Evolutionary conservation across 2,329 filamentous ascomycete genomes (phyloP), one percentile per base, ranked within the genome.

Genomic region (Verticillium longisporum): DNA sequence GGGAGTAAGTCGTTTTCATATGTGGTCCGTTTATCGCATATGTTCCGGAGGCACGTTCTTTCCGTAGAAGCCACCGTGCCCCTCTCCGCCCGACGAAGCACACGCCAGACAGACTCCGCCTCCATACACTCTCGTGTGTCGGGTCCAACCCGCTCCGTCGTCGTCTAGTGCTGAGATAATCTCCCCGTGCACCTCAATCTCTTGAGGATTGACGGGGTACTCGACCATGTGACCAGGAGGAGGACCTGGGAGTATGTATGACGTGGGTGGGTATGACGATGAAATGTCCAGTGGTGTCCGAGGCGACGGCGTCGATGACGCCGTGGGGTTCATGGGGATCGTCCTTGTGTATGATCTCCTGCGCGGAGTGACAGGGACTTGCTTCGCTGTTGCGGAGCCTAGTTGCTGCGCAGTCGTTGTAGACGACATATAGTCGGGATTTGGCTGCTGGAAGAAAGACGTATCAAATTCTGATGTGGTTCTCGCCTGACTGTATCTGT

Each of bases 101-200:
- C 83, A 86, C 1, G 83, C 82, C 50, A 84, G 74, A 64, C 83
- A 86, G 2, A 81, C 77, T 6, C 83, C 82, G 62, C 83, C 83
- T 33, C 83, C 83, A 64, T 85, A 86, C 32, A 86, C 83, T 32
- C 82, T 78, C 15, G 83, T 86, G 68, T 86, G 83, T 41, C 82
- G 78, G 66, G 77, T 81, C 83, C 83, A 86, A 53, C 77, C 78
- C 18, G 77, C 74, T 4, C 80, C 81, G 13, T 76, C 72, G 61
- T 75, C 74, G 66, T 83, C 78, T 61, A 79, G 71, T 13, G 78
- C 73, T 9, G 78, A 80, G 50, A 83, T 74, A 60, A 82, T 79
- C 66, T 84, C 80, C 33, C 80, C 82, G 56, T 80, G 74, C 4
- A 82, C 73, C 58, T 77, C 74, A 38, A 80, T 73, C 61, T 77